Base-by-base conservation (phyloP, 1,284 basidiomycete species). In the Pseudozyma sp. region DNA sequence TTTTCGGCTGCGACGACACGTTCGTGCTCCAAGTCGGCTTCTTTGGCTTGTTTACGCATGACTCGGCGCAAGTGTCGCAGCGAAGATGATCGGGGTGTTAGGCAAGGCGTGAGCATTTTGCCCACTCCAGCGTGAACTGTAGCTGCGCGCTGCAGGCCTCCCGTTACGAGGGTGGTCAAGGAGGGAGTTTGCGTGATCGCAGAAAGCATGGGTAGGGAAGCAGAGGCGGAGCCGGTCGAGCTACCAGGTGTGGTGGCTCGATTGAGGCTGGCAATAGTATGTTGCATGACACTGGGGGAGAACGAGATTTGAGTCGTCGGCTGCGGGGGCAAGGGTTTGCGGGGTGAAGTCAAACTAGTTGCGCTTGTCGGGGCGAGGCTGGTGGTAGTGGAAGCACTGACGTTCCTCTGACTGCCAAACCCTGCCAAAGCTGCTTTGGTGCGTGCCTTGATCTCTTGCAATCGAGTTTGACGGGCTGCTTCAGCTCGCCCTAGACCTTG, bases 391-490 rank as follows among this genome's bases (percentile, higher is more conserved):
- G 54, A 52, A 16, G 57, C 44, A 38, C 45, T 59, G 52, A 66
- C 69, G 47, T 50, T 66, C 12, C 62, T 51, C 52, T 58, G 54
- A 53, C 59, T 62, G 5, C 59, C 71, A 25, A 74, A 67, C 10
- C 62, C 66, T 31, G 54, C 58, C 9, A 69, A 38, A 2, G 71
- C 71, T 19, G 66, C 65, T 40, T 64, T 64, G 31, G 71, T 70
- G 5, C 62, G 36, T 8, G 71, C 62, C 35, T 74, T 69, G 66
- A 74, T 63, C 58, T 74, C 71, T 39, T 66, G 60, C 36, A 74
- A 44, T 48, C 71, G 47, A 13, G 62, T 62, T 36, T 74, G 66
- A 21, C 71, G 71, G 7, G 62, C 61, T n/a, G 66, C 52, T 40
- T 74, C 71, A 10, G 62, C 66, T 38, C 66, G 48, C 16, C 53